Percentiles rank a stretch among this genome's conserved stretches.
Evolutionary conservation across 1,284 basidiomycete genomes (phyloP).

Genomic region (Cutaneotrichosporon dermatis): DNA sequence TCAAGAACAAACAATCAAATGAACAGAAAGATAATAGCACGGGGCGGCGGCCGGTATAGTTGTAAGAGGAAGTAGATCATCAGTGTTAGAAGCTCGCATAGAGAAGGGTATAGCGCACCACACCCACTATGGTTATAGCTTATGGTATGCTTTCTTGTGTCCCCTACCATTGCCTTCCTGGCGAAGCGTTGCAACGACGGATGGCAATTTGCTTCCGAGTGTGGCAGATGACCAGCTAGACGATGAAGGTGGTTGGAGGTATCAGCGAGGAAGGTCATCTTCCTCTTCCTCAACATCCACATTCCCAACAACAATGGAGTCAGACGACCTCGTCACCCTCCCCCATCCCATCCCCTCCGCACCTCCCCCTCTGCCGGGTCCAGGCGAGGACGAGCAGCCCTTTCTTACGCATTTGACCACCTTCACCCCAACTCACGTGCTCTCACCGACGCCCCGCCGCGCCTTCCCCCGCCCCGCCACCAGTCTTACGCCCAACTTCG

Average conservation of each 20-base stretch:
- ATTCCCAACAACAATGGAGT: too few relatives aligned
- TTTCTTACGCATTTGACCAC: too few relatives aligned
- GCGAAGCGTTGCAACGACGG: too few relatives aligned
- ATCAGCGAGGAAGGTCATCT: background rate
- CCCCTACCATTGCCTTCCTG: too few relatives aligned
- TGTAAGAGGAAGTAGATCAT: slow-evolving; percentile 2
- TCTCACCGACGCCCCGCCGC: background rate
- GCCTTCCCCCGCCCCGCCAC: background rate
- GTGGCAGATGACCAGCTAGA: background rate
- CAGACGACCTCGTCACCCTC: too few relatives aligned
- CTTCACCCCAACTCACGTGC: background rate
- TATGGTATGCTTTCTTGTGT: slow-evolving; percentile 5
- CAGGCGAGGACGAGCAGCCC: too few relatives aligned
- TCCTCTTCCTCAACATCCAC: too few relatives aligned
- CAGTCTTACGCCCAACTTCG: background rate
- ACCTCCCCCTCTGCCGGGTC: too few relatives aligned
- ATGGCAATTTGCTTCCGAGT: background rate
- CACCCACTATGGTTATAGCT: background rate
- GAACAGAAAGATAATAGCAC: background rate
- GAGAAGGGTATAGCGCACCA: background rate
- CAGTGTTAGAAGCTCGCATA: slow-evolving; percentile 2
- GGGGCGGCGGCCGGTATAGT: background rate
- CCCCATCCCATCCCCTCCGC: too few relatives aligned
- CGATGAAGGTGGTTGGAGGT: background rate
- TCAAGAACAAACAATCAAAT: background rate